Conservation (phyloP, 169 alveolate species). For the Eimeria necatrix region DNA sequence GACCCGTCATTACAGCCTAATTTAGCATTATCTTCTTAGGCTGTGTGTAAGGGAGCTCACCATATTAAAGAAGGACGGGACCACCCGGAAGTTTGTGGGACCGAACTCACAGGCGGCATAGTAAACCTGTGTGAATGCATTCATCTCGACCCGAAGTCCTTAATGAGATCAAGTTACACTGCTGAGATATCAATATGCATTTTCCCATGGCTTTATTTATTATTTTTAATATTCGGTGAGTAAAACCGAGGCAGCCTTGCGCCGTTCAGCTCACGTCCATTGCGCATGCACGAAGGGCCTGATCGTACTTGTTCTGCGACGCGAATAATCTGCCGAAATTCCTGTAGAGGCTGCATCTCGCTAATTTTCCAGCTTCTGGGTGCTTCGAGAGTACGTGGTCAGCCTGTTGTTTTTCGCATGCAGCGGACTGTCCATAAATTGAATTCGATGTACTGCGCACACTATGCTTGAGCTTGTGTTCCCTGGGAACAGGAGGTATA, state of each 20-base stretch:
- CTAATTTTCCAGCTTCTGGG: slow-evolving; percentile 76
- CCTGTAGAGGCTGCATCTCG: slow-evolving; percentile 82
- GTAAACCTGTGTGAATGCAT: slow-evolving; percentile 46
- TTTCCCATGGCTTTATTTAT: neutral
- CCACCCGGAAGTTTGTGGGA: slow-evolving; percentile 74
- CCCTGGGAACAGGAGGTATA: neutral
- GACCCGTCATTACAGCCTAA: neutral
- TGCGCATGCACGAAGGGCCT: slow-evolving; percentile 81
- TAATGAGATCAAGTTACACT: neutral
- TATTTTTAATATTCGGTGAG: neutral
- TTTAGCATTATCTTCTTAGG: neutral
- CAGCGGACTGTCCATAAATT: neutral
- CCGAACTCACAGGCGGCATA: slow-evolving; percentile 75
- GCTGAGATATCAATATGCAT: neutral
- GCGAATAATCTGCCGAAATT: slow-evolving; percentile 84
- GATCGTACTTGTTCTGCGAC: slow-evolving; percentile 79
- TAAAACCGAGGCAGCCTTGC: neutral
- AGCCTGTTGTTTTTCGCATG: slow-evolving; percentile 61
- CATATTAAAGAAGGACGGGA: slow-evolving; percentile 85
- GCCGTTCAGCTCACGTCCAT: slow-evolving; percentile 50
- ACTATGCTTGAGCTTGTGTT: neutral
- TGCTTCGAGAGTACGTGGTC: slow-evolving; percentile 83
- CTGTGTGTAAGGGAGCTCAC: neutral
- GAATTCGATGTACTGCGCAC: neutral
- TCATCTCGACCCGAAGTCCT: neutral